These are phyloP conservation scores for Striga asiatica DNA, from an alignment of 257 asterid genomes.

Conservation along the genomic window DNA sequence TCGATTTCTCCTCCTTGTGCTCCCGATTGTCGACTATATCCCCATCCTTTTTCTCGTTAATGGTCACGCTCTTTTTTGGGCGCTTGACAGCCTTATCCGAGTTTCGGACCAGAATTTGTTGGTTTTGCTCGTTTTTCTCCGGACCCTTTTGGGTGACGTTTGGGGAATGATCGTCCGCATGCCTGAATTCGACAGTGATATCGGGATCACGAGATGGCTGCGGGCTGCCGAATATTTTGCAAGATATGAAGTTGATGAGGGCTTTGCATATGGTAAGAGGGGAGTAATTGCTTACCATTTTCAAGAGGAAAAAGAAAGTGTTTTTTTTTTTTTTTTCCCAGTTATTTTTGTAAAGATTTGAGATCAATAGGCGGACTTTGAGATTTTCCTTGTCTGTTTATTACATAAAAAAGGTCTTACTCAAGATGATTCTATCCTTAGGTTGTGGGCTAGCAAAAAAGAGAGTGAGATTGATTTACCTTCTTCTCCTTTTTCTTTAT, in stretches of 20 bases:
- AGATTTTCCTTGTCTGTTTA: conserved; percentile 2
- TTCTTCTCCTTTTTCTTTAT: background rate
- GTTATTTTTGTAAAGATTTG: background rate
- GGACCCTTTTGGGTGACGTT: background rate
- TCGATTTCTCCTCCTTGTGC: conserved; percentile 7
- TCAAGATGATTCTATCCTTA: conserved; percentile 18
- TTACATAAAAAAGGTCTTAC: background rate
- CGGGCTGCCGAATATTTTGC: background rate
- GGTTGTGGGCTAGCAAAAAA: conserved; percentile 16
- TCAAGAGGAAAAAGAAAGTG: background rate
- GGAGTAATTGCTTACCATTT: conserved; percentile 14
- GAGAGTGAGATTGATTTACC: background rate
- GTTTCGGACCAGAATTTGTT: background rate
- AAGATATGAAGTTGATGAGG: conserved; percentile 26
- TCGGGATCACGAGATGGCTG: conserved; percentile 19
- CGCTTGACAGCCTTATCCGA: background rate
- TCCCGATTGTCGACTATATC: background rate
- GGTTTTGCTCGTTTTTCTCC: background rate
- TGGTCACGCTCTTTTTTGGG: conserved; percentile 7
- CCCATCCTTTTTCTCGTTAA: background rate
- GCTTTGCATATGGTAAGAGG: conserved; percentile 23
- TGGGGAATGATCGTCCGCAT: conserved; percentile 10
- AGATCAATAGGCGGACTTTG: background rate
- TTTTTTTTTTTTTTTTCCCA: too few species aligned
- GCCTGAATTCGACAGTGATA: conserved; percentile 31